Conservation (phyloP, 140 eudicot genomes). For the Ambrosia hybrid region DNA sequence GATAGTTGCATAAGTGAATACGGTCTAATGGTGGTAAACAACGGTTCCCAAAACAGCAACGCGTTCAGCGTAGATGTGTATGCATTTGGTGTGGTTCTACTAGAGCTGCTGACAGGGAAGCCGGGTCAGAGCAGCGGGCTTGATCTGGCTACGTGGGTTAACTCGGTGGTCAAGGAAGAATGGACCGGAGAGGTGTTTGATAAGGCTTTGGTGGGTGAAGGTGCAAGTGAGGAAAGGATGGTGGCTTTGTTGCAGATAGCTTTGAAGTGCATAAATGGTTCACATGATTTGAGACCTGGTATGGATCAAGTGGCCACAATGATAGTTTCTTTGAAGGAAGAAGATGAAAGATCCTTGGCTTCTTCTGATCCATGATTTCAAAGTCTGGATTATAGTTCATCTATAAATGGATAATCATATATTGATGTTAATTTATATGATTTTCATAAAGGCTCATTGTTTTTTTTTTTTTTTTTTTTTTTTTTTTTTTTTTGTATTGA, state of each 20-base stretch:
- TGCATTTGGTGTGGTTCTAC: slow-evolving; percentile 59
- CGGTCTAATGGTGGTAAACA: slow-evolving; percentile 53
- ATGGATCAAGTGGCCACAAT: slow-evolving; percentile 49
- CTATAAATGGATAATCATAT: not conserved
- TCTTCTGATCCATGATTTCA: slow-evolving; percentile 41
- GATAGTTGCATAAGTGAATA: slow-evolving; percentile 64
- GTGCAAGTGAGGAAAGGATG: slow-evolving; percentile 65
- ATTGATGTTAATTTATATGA: slow-evolving; percentile 19
- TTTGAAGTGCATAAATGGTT: slow-evolving; percentile 50
- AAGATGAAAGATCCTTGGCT: slow-evolving; percentile 52
- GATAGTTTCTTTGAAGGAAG: slow-evolving; percentile 53
- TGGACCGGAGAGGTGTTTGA: slow-evolving; percentile 78
- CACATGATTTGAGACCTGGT: slow-evolving; percentile 51
- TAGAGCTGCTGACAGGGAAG: slow-evolving; percentile 70
- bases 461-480: slow-evolving; percentile 4
- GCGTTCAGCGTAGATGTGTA: slow-evolving; percentile 45
- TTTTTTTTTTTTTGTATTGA: slow-evolving; percentile 7
- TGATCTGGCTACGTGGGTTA: slow-evolving; percentile 68
- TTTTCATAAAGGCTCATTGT: not conserved
- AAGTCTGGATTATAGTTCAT: not conserved
- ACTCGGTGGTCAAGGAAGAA: slow-evolving; percentile 67
- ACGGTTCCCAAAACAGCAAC: slow-evolving; percentile 21
- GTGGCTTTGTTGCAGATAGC: slow-evolving; percentile 66
- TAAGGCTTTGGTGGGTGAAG: slow-evolving; percentile 48
- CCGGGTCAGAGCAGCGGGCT: slow-evolving; percentile 51